A percentile compares a stretch with the other conserved stretches of the same genome.
Conservation (phyloP, 805 yeast species). For the Candida insectalens region DNA sequence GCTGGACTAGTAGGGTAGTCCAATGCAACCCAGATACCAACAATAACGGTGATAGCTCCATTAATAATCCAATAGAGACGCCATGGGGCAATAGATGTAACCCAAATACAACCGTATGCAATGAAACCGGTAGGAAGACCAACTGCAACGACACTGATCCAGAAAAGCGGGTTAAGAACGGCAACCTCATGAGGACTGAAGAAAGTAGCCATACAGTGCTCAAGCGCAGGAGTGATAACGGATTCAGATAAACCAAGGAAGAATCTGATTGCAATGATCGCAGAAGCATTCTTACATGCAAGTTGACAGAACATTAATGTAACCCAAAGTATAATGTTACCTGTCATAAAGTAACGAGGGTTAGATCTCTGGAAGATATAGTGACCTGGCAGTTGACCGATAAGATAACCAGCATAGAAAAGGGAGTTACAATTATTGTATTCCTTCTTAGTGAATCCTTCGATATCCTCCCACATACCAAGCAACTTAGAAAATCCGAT, state of each 20-base stretch:
- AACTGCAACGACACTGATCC: slow-evolving; percentile 34
- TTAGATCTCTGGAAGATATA: slow-evolving; percentile 30
- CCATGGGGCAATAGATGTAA: slow-evolving; percentile 28
- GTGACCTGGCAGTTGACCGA: slow-evolving; percentile 35
- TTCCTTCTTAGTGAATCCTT: slow-evolving; percentile 26
- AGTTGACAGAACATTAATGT: slow-evolving; percentile 17
- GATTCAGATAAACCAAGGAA: slow-evolving; percentile 26
- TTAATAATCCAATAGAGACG: slow-evolving; percentile 37
- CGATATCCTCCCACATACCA: slow-evolving; percentile 36
- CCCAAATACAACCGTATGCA: slow-evolving; percentile 10
- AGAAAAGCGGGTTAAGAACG: slow-evolving; percentile 19
- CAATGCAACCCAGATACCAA: slow-evolving; percentile 24
- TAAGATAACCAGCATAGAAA: slow-evolving; percentile 38
- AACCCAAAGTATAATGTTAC: slow-evolving; percentile 25
- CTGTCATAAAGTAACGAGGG: slow-evolving; percentile 21
- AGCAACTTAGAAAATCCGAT: slow-evolving; percentile 37
- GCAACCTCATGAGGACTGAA: slow-evolving; percentile 31
- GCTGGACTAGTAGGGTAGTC: slow-evolving; percentile 47
- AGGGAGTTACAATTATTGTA: slow-evolving; percentile 38
- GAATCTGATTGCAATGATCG: slow-evolving; percentile 25
- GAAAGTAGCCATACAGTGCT: slow-evolving; percentile 28
- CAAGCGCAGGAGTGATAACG: slow-evolving; percentile 8
- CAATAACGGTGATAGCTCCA: slow-evolving; percentile 39
- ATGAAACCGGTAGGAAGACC: slow-evolving; percentile 30
- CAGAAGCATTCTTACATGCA: slow-evolving; percentile 22